These are phyloP conservation scores for Ophiobolus disseminans DNA, from an alignment of 2,329 filamentous ascomycete genomes.

Conservation along the genomic window DNA sequence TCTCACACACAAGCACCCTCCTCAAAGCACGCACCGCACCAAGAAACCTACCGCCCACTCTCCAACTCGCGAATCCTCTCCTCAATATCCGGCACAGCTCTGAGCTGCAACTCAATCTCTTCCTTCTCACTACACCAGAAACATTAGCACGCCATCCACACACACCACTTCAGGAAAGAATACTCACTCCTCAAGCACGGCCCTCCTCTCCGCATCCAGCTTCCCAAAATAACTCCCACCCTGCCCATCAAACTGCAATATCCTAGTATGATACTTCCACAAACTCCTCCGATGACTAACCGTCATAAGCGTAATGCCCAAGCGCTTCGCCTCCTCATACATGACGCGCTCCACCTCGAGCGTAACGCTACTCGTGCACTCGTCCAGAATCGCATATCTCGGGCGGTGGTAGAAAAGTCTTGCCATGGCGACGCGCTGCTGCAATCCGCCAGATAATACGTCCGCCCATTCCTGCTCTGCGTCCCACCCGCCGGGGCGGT, in stretches of 20 bases:
- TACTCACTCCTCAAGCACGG: conserved; percentile 82
- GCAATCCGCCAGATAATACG: conserved; percentile 86
- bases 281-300: conserved; percentile 89
- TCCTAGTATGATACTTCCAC: conserved; percentile 96
- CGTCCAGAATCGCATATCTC: conserved; percentile 93
- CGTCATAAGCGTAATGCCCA: conserved; percentile 96
- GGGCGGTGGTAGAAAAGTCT: conserved; percentile 92
- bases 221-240: conserved; percentile 88
- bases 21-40: too few species aligned
- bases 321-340: conserved; percentile 92
- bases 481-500: conserved; percentile 84
- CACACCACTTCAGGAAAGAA: background rate
- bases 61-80: conserved; percentile 81
- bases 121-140: conserved; percentile 76
- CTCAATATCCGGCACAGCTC: conserved; percentile 88
- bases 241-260: conserved; percentile 95
- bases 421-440: conserved; percentile 97
- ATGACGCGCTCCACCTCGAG: conserved; percentile 93
- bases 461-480: conserved; percentile 97
- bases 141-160: conserved; percentile 17
- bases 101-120: conserved; percentile 83
- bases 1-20: too few species aligned
- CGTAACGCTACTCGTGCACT: conserved; percentile 95
- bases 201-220: conserved; percentile 83
- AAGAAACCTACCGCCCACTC: background rate